These are phyloP conservation scores for Lactarius hatsudake DNA, from an alignment of 768 basidiomycete species.

Conservation along the genomic window DNA sequence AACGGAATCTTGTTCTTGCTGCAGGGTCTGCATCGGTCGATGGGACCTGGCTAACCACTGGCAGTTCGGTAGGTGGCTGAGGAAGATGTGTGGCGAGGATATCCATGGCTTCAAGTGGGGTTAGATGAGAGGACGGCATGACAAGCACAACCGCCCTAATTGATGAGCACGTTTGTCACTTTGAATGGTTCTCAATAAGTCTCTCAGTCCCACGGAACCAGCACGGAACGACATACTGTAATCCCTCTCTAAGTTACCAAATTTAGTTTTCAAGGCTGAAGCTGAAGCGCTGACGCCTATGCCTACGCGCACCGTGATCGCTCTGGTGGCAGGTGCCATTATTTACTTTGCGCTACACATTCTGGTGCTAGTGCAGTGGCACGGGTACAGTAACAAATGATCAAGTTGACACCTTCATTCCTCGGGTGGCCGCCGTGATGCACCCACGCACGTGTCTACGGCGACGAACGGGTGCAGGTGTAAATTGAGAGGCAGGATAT, in stretches of 20 bases:
- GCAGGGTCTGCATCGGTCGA: slow-evolving; percentile 18
- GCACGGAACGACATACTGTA: not conserved
- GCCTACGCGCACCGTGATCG: not conserved
- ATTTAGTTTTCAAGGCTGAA: not conserved
- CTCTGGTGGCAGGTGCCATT: not conserved
- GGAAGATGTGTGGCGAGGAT: slow-evolving; percentile 19
- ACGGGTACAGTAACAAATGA: not conserved
- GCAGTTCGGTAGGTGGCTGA: slow-evolving; percentile 10
- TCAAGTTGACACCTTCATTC: not conserved
- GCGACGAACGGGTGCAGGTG: not conserved
- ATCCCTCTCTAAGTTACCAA: not conserved
- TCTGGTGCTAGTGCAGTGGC: not conserved
- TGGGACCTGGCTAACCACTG: slow-evolving; percentile 9
- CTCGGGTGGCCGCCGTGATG: not conserved
- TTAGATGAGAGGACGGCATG: slow-evolving; percentile 6
- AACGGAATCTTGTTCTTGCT: not conserved
- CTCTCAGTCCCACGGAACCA: not conserved
- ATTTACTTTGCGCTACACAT: not conserved
- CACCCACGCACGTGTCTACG: not conserved
- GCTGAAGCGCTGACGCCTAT: not conserved
- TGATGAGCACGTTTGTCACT: not conserved
- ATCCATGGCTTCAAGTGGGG: slow-evolving; percentile 11
- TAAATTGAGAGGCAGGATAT: not conserved
- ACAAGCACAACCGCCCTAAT: not conserved
- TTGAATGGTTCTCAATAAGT: not conserved